Evolutionary conservation across 1,139 yeast species (phyloP), one percentile per base, ranked within the genome.

Genomic region (Saccharomyces hybrid): DNA sequence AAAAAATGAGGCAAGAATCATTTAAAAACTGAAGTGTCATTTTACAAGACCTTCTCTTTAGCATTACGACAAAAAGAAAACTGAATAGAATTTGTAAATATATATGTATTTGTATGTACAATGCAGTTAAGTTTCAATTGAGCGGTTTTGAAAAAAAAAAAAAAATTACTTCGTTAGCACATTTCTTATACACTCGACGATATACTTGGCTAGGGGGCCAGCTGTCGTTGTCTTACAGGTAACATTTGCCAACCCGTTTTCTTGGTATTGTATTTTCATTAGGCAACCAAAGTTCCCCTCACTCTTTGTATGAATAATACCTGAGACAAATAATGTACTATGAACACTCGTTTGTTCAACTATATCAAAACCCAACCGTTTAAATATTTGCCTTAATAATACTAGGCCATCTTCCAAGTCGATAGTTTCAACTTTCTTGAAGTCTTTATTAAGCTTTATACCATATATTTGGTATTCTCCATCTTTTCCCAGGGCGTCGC

Each of bases 311-410:
- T 72, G 73, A 20, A 88, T 63, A 23, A 89, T 86, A 1, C 93
- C 90, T 0, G 93, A 88, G 3, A 86, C 86, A 55, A 83, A 78
- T 2, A 85, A 49, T 8, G 75, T 52, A 61, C 69, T 46, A 71
- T 74, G 54, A 71, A 64, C 59, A 42, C 56, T 59, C 7, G 60
- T 71, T 48, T 78, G 75, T 52, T 82, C 86, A 1, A 80, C 77
- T 69, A 76, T 71, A 9, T 77, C 78, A 60, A 78, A 81, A 23
- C 83, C 90, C 57, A 82, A 61, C 54, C 85, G 71, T 14, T 79
- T 52, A 1, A 68, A 20, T 13, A 54, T 56, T 61, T 79, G 78
- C 52, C 65, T 68, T 25, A 78, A 67, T 54, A 62, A 70, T 20
- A 66, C 69, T 34, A 55, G 56, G 20, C 68, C 63, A 11, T 63